Base-by-base conservation (phyloP, 1,139 yeast genomes). In the Yamadazyma dushanensis region DNA sequence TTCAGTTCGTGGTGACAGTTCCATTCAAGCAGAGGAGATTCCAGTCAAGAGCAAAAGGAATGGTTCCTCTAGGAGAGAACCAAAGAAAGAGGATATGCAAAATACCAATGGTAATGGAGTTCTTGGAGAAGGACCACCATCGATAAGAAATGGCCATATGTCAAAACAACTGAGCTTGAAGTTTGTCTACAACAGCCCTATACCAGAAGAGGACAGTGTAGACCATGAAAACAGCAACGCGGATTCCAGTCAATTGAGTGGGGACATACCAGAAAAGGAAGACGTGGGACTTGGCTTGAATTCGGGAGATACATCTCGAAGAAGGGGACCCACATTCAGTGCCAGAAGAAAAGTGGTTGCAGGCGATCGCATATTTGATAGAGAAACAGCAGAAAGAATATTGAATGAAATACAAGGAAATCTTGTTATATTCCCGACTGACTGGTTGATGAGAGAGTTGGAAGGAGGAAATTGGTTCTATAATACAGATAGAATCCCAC, bases 401-500 rank as follows among this genome's bases (percentile, higher is more conserved):
- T 66, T 92, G 46, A 70, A 70, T 35, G 83, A 87, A 40, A 70
- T 92, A n/a, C 84, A 83, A 40, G 99, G 99, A 3, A 85, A 92
- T 54, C 64, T 94, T 51, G 97, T 94, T 4, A 56, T 83, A 18
- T 92, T 90, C 69, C 97, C 98, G 0, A 73, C 87, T 0, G 90
- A 88, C 42, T 94, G 98, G 98, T 71, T 94, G 34, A 69, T 78
- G 51, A 76, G 81, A 42, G 98, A 92, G 58, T 76, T 89, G 33
- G 96, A 89, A 38, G 78, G 85, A 5, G 92, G 87, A 16, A 92
- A 94, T 54, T 92, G 97, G 97, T 89, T 89, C 59, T 90, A 88
- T 66, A 87, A 83, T 49, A 83, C 95, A 36, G 99, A 92, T 56
- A 79, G 95, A 54, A 69, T 92, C 31, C 97, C 97, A 8, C 99